Base-by-base conservation (phyloP, 208 protist species). In the Hexamita inflata region DNA sequence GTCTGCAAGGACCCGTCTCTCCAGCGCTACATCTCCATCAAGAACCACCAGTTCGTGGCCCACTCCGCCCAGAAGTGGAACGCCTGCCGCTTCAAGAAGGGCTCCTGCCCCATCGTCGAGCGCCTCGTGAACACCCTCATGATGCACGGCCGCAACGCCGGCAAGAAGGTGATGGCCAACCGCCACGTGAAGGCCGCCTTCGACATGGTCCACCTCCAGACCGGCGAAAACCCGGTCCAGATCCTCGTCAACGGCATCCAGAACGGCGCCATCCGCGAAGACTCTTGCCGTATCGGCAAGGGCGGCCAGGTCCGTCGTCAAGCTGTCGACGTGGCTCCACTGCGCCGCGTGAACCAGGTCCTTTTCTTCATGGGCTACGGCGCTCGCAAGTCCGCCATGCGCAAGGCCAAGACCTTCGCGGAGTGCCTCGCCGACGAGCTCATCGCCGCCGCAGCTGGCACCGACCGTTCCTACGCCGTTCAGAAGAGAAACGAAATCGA, bases 401-500 rank as follows among this genome's bases (percentile, higher is more conserved):
- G 96, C 82, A 98, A 94, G 88, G 92, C 98, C 82, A 98, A 98
- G 89, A 95, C 94, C 61, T 91, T 99, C 76, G 88, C 96, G 77
- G 96, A 99, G 90, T 99, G 96, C 89, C 91, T 98, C 38, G 94
- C 95, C 78, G 96, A 99, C 86, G 96, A 99, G 91, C 89, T 99
- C 78, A 94, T 98, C 80, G 96, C 96, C 83, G 93, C 93, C 77
- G 88, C 94, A 74, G 97, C 98, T 86, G 82, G 88, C 40, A 95
- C 92, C 66, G 92, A 93, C 77, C 98, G 97, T 88, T 95, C 90
- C 30, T 99, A 94, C 81, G 94, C 96, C 77, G 98, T 99, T 82
- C 97, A 97, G 87, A 97, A 99, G 93, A 98, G 98, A 90, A 94
- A 98, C 88, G 94, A 98, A 88, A 90, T 97, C 75, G 96, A 99